Evolutionary conservation across 2,329 filamentous ascomycete species (phyloP).

Genomic region (Ophiostoma quercus): DNA sequence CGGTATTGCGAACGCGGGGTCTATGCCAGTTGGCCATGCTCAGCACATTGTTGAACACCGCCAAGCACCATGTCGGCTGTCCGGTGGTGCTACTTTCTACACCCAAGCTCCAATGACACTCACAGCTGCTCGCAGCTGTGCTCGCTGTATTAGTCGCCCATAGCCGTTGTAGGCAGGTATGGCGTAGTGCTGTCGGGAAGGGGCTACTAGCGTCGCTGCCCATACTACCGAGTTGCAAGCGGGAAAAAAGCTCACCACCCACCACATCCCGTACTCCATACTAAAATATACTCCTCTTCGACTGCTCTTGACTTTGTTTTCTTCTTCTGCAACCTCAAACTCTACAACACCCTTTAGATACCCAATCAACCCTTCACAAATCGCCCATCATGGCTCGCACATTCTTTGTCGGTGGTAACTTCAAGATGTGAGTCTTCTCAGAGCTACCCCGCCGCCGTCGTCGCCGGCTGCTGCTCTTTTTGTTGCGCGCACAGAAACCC

Average conservation of each 20-base stretch:
- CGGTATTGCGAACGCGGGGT: not conserved
- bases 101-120: not conserved
- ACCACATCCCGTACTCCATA: not conserved
- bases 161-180: slow-evolving; percentile 2
- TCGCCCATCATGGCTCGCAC: slow-evolving; percentile 76
- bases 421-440: slow-evolving; percentile 78
- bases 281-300: not conserved
- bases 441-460: slow-evolving; percentile 21
- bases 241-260: slow-evolving; percentile 24
- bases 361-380: slow-evolving; percentile 21
- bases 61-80: not conserved
- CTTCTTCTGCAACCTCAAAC: not conserved
- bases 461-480: slow-evolving; percentile 26
- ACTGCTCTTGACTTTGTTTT: not conserved
- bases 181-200: slow-evolving; percentile 17
- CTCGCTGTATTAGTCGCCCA: slow-evolving; percentile 14
- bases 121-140: slow-evolving; percentile 3
- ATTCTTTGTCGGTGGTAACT: slow-evolving; percentile 98
- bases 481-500: slow-evolving; percentile 29
- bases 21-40: not conserved
- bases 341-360: slow-evolving; percentile 12
- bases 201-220: slow-evolving; percentile 18
- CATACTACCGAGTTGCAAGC: not conserved
- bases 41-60: not conserved
- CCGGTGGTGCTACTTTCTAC: slow-evolving; percentile 8